Base-by-base conservation (phyloP, 352 stramenopile genomes). In the Globisporangium yorkense region DNA sequence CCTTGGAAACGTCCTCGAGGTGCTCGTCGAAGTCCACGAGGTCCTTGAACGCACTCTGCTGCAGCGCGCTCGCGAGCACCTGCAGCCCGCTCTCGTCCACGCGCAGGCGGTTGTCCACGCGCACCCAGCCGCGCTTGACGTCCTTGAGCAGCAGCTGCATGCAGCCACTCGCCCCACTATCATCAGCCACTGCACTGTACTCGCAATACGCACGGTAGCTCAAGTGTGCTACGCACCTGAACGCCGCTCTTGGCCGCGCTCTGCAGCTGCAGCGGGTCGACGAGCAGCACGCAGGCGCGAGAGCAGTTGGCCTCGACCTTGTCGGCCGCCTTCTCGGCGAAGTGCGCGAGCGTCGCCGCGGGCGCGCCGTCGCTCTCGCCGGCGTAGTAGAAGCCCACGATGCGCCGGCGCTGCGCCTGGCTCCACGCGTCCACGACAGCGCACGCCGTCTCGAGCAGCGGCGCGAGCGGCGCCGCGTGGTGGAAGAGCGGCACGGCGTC, bases 401-500 rank as follows among this genome's bases (percentile, higher is more conserved):
- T 73, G 72, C 83, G 70, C 57, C 74, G 63, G 51, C 79, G 72
- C 57, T 62, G 65, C 60, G 69, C 46, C 49, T 71, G 60, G 52
- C 66, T 74, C 65, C 75, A 81, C 18, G 74, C 65, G 68, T 90
- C 83, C 21, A 87, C 80, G 68, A 89, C 78, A 43, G 73, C 67
- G 61, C 79, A 89, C 41, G 71, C 83, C 12, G 85, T 74, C 51
- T 91, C 83, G 5, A 83, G 57, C 39, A 91, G 63, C 50, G 83
- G 83, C 43, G 77, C 70, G 20, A 89, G 70, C 37, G 83, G 80
- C 52, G 79, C 53, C 46, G 85, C 75, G 63, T 92, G 78, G 68
- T 92, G 83, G 67, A 92, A 92, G 31, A 92, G 79, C 56, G 83
- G 80, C 66, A 87, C 75, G 53, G 71, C 77, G 63, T 93, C 80